A percentile compares a stretch with the other conserved stretches of the same genome.
Evolutionary conservation across 805 yeast genomes (phyloP).

Genomic region (Nakazawaea ishiwadae): DNA sequence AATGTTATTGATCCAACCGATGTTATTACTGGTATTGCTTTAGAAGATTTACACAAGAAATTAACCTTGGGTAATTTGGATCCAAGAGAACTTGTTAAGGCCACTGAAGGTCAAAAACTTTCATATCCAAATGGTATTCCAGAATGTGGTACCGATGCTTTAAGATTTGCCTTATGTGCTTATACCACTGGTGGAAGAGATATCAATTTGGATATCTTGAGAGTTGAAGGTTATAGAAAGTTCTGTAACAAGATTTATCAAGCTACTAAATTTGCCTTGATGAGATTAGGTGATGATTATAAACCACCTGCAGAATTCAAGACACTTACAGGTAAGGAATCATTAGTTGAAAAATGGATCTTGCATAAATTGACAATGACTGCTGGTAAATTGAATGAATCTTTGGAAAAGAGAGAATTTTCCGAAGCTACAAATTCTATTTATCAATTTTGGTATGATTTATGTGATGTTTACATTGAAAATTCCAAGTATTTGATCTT

Average conservation of each 20-base stretch:
- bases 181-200: slow-evolving; percentile 99
- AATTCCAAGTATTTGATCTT: slow-evolving; percentile 89
- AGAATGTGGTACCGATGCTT: slow-evolving; percentile 98
- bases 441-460: slow-evolving; percentile 93
- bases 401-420: slow-evolving; percentile 83
- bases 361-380: slow-evolving; percentile 77
- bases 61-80: slow-evolving; percentile 80
- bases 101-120: slow-evolving; percentile 79
- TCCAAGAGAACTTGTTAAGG: slow-evolving; percentile 81
- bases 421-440: slow-evolving; percentile 80
- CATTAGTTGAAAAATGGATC: slow-evolving; percentile 96
- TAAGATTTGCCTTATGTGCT: slow-evolving; percentile 97
- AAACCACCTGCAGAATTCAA: slow-evolving; percentile 61
- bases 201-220: slow-evolving; percentile 89
- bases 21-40: slow-evolving; percentile 83
- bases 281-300: slow-evolving; percentile 88
- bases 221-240: slow-evolving; percentile 98
- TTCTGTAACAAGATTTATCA: slow-evolving; percentile 99
- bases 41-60: slow-evolving; percentile 75
- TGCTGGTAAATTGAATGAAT: slow-evolving; percentile 55
- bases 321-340: slow-evolving; percentile 66
- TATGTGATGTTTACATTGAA: slow-evolving; percentile 98
- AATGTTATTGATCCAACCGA: slow-evolving; percentile 95
- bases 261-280: slow-evolving; percentile 94
- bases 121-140: slow-evolving; percentile 97